These are phyloP conservation scores for Mycena galericulata DNA, from an alignment of 768 basidiomycete species.

Conservation along the genomic window DNA sequence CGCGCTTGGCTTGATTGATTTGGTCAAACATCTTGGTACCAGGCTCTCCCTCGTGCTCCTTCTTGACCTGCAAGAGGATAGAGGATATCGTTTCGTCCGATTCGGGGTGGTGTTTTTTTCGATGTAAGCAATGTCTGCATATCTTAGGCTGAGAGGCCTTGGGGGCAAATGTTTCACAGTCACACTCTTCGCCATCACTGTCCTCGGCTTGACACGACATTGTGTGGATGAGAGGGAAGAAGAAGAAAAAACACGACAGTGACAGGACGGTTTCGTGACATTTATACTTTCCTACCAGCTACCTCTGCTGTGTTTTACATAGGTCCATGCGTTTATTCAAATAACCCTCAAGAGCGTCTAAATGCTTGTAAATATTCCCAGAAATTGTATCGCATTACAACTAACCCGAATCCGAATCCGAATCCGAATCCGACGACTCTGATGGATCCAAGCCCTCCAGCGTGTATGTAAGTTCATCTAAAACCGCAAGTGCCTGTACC, in stretches of 20 bases:
- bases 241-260: not conserved
- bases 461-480: too few species aligned
- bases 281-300: too few species aligned
- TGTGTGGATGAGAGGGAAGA: not conserved
- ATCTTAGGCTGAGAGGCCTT: not conserved
- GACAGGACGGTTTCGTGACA: too few species aligned
- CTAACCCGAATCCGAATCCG: too few species aligned
- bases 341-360: too few species aligned
- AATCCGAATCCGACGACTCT: too few species aligned
- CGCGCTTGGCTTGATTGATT: not conserved
- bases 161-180: conserved; percentile 2
- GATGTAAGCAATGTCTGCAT: not conserved
- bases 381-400: too few species aligned
- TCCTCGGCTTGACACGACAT: not conserved
- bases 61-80: not conserved
- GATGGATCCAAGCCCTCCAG: too few species aligned
- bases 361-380: too few species aligned
- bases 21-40: too few species aligned
- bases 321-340: too few species aligned
- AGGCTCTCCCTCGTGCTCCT: not conserved
- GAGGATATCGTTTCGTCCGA: not conserved
- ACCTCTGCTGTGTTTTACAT: not conserved
- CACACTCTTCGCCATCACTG: conserved; percentile 6
- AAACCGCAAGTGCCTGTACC: too few species aligned
- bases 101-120: not conserved